These are phyloP conservation scores for Oenanthe javanica DNA, from an alignment of 140 eudicot genomes.

Conservation along the genomic window DNA sequence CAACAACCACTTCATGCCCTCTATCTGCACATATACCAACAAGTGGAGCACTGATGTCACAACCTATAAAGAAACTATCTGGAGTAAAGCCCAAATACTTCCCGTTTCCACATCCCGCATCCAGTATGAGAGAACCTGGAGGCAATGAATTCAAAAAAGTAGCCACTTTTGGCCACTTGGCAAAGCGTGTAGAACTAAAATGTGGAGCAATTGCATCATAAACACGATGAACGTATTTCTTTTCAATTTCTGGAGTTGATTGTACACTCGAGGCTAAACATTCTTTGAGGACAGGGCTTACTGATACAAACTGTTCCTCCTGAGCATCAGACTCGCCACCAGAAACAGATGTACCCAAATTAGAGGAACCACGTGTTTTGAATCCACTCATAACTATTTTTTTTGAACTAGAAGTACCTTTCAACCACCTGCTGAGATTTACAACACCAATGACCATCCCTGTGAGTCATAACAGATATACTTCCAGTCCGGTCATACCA, in stretches of 20 bases:
- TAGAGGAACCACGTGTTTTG: neutral
- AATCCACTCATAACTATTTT: constrained; percentile 8
- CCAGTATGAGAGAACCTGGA: constrained; percentile 66
- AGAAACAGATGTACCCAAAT: neutral
- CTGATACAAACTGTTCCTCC: constrained; percentile 3
- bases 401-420: neutral
- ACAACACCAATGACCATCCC: neutral
- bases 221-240: constrained; percentile 90
- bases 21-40: constrained; percentile 63
- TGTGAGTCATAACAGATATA: neutral
- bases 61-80: constrained; percentile 68
- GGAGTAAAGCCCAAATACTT: constrained; percentile 76
- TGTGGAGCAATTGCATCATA: constrained; percentile 99
- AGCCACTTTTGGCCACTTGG: constrained; percentile 96
- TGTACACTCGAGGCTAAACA: constrained; percentile 33
- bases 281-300: constrained; percentile 15
- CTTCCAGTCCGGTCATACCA: neutral
- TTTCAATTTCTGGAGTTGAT: constrained; percentile 91
- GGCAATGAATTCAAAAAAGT: constrained; percentile 50
- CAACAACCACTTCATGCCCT: constrained; percentile 80
- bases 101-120: constrained; percentile 98
- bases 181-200: constrained; percentile 84
- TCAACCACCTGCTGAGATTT: neutral
- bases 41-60: constrained; percentile 87
- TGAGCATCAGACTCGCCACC: neutral